A percentile compares a stretch with the other conserved stretches of the same genome.
Evolutionary conservation across 2,329 filamentous ascomycete genomes (phyloP).

Genomic region (Fusarium xylarioides): DNA sequence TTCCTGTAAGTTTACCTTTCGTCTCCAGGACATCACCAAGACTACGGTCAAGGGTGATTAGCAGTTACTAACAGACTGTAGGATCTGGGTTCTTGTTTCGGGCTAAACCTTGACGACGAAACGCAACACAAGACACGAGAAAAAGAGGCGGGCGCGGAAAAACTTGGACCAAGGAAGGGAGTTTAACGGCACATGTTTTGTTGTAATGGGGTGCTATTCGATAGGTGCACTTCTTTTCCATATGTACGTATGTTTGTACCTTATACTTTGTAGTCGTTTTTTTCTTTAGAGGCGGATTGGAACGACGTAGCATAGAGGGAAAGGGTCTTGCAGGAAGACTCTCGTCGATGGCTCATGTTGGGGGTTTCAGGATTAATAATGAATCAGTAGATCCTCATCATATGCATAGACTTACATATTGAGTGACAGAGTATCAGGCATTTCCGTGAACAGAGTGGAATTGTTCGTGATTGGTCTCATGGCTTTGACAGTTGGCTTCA

Average conservation of each 20-base stretch:
- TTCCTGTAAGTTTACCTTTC: conserved; percentile 64
- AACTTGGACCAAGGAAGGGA: conserved; percentile 11
- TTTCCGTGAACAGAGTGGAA: not conserved
- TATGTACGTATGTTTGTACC: conserved; percentile 31
- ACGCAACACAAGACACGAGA: conserved; percentile 13
- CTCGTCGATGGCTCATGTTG: conserved; percentile 11
- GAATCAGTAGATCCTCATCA: conserved; percentile 27
- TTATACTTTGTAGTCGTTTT: conserved; percentile 32
- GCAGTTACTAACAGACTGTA: conserved; percentile 31
- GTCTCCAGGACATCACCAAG: not conserved
- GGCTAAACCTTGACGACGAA: conserved; percentile 39
- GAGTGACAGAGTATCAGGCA: not conserved
- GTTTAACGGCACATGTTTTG: conserved; percentile 35
- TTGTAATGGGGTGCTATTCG: conserved; percentile 38
- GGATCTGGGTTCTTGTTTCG: conserved; percentile 53
- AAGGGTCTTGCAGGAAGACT: not conserved
- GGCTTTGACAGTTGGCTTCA: not conserved
- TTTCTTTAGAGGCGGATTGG: conserved; percentile 22
- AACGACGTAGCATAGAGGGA: conserved; percentile 19
- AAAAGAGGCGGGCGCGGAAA: conserved; percentile 20
- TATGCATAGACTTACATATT: not conserved
- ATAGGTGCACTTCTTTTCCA: conserved; percentile 32
- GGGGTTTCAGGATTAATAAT: conserved; percentile 35
- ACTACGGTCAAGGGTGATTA: not conserved
- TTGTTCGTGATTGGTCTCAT: not conserved